Conservation (phyloP, 2,329 filamentous ascomycete genomes). For the Orbilia brochopaga region DNA sequence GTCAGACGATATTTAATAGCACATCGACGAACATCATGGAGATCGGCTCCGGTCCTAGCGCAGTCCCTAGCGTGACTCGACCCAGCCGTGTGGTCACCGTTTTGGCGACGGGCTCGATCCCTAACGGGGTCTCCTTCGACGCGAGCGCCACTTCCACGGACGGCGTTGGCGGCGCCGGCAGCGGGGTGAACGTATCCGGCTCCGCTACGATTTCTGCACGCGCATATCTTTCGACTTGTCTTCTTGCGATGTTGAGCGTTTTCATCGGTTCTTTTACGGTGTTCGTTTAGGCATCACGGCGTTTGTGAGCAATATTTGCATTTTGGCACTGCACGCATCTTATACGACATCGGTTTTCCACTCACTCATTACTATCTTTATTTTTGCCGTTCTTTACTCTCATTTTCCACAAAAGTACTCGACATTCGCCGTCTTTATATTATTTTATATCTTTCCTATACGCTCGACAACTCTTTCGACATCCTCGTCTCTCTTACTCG, state of each 20-base stretch:
- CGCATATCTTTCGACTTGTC: constrained; percentile 3
- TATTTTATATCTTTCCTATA: neutral
- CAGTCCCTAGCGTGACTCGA: constrained; percentile 65
- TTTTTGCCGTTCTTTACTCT: constrained; percentile 1
- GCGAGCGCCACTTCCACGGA: constrained; percentile 17
- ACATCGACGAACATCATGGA: constrained; percentile 63
- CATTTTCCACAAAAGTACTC: constrained; percentile 19
- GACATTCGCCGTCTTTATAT: neutral
- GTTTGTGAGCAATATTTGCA: constrained; percentile 38
- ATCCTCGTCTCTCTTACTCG: neutral
- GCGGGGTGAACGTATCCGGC: constrained; percentile 19
- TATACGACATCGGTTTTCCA: constrained; percentile 10
- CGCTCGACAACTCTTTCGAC: neutral
- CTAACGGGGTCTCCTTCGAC: constrained; percentile 5
- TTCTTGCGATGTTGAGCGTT: constrained; percentile 24
- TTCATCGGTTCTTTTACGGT: constrained; percentile 33
- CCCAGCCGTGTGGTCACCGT: constrained; percentile 61
- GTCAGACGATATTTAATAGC: constrained; percentile 70
- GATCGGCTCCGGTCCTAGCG: constrained; percentile 62
- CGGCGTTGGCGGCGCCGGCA: too few relatives aligned
- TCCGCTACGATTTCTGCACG: constrained; percentile 4
- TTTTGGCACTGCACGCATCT: constrained; percentile 12
- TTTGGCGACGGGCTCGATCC: constrained; percentile 43
- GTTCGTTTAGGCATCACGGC: constrained; percentile 37
- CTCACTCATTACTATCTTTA: neutral